phyloP scores from a whole-genome alignment of 192 early-diverging fungal genomes.

The Coemansia sp. region DNA sequence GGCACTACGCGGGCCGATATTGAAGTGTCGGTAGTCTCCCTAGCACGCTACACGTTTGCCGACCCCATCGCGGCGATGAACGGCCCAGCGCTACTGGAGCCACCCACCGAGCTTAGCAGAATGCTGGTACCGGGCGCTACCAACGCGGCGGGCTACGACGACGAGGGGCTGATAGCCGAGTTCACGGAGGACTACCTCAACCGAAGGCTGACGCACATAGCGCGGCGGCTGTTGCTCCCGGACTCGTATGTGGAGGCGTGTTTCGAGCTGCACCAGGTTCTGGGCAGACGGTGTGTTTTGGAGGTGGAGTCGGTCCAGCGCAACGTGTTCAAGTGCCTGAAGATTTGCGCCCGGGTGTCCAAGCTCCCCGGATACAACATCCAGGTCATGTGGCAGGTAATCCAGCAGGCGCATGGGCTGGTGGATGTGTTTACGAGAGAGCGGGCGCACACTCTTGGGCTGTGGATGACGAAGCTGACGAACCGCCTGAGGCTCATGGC shows the following conservation, averaged over 20 bases:
- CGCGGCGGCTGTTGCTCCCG: slow-evolving; percentile 34
- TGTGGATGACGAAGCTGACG: slow-evolving; percentile 44
- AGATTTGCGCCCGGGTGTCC: slow-evolving; percentile 49
- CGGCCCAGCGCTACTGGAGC: slow-evolving; percentile 41
- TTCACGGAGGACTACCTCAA: slow-evolving; percentile 51
- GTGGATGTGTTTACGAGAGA: slow-evolving; percentile 28
- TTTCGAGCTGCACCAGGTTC: slow-evolving; percentile 40
- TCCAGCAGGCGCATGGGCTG: slow-evolving; percentile 35
- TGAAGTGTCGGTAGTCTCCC: slow-evolving; percentile 33
- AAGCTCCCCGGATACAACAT: slow-evolving; percentile 52
- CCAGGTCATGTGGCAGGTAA: slow-evolving; percentile 52
- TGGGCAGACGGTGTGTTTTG: slow-evolving; percentile 15
- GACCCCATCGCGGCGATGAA: slow-evolving; percentile 23
- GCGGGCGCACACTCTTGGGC: slow-evolving; percentile 25
- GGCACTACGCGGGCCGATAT: slow-evolving; percentile 9
- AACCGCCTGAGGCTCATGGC: slow-evolving; percentile 50
- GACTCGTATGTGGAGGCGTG: slow-evolving; percentile 49
- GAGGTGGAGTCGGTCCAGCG: slow-evolving; percentile 37
- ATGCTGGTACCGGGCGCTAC: neutral
- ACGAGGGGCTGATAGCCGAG: slow-evolving; percentile 35
- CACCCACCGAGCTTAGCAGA: slow-evolving; percentile 17
- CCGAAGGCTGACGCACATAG: slow-evolving; percentile 35
- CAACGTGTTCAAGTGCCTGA: slow-evolving; percentile 51
- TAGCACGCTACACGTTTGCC: slow-evolving; percentile 50
- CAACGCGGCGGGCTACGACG: slow-evolving; percentile 9